Evolutionary conservation across 2,329 filamentous ascomycete genomes (phyloP).

Genomic region (Microsporum audouinii): DNA sequence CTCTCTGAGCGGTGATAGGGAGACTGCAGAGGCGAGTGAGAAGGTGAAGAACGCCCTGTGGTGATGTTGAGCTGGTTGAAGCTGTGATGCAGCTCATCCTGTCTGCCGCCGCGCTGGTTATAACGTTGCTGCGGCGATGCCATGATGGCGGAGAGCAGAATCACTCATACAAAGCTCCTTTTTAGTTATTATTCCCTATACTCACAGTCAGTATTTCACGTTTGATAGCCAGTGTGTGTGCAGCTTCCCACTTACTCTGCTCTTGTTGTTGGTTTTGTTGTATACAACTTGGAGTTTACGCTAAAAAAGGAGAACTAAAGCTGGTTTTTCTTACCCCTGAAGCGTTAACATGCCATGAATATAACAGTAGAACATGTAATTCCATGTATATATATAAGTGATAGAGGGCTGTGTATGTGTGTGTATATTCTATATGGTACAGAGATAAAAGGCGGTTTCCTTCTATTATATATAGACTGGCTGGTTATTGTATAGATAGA

Average conservation of each 20-base stretch:
- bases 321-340: too few relatives aligned
- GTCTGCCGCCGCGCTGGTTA: slow-evolving; percentile 4
- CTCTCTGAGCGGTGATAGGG: not conserved
- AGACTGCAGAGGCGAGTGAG: slow-evolving; percentile 4
- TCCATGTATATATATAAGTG: not conserved
- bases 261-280: not conserved
- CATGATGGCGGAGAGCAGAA: not conserved
- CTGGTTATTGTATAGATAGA: not conserved
- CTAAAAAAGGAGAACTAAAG: too few relatives aligned
- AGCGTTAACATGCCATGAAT: not conserved
- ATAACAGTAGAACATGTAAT: too few relatives aligned
- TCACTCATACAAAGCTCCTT: too few relatives aligned
- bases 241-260: not conserved
- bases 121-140: not conserved
- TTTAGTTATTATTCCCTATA: not conserved
- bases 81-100: slow-evolving; percentile 8
- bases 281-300: too few relatives aligned
- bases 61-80: slow-evolving; percentile 9
- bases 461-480: not conserved
- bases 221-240: not conserved
- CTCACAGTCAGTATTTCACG: not conserved
- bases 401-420: not conserved
- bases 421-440: not conserved
- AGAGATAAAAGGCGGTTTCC: not conserved
- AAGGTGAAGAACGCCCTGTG: not conserved